These are phyloP conservation scores for Arthrobotrys iridis DNA, from an alignment of 2,329 filamentous ascomycete genomes.

Conservation along the genomic window DNA sequence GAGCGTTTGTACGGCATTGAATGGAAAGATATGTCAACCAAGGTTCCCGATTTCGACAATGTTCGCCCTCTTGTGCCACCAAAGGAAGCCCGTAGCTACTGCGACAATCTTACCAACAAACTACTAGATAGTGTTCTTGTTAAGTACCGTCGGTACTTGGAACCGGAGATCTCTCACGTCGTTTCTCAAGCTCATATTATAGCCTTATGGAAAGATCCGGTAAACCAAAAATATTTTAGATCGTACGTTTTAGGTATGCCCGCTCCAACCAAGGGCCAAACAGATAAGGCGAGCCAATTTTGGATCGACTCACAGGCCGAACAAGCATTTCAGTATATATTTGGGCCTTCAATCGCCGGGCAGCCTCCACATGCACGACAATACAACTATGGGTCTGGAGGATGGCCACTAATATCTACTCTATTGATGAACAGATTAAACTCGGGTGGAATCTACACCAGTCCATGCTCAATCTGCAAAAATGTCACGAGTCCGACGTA, in stretches of 20 bases:
- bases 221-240: background rate
- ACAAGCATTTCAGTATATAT: background rate
- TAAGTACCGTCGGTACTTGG: background rate
- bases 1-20: background rate
- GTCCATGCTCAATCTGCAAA: background rate
- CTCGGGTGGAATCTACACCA: background rate
- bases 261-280: background rate
- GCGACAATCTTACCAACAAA: background rate
- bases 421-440: background rate
- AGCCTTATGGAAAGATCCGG: too few species aligned
- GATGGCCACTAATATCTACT: background rate
- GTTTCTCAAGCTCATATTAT: too few species aligned
- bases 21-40: background rate
- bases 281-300: background rate
- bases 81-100: background rate
- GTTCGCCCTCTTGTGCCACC: slow-evolving; percentile 9
- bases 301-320: background rate
- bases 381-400: background rate
- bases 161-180: background rate
- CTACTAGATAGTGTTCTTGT: background rate
- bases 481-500: background rate
- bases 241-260: background rate
- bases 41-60: background rate
- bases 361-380: background rate
- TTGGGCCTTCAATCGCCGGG: background rate